A percentile compares a stretch with the other conserved stretches of the same genome.
Evolutionary conservation across 139 green algal species (phyloP).

Genomic region (Deuterostichococcus epilithicus): DNA sequence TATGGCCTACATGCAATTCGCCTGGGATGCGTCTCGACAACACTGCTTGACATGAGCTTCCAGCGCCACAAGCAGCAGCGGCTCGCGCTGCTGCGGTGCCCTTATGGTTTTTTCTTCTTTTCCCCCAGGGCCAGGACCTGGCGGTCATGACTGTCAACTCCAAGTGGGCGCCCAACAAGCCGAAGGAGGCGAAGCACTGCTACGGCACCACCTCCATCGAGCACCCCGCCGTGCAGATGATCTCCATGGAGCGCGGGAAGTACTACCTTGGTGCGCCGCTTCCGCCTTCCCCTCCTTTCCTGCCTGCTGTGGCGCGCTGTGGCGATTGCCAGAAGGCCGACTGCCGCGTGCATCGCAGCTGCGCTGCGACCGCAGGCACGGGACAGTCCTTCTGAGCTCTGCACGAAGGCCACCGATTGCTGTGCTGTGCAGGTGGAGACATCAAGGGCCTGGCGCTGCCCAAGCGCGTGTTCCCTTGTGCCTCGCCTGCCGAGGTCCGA

Average conservation of each 20-base stretch:
- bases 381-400: background rate
- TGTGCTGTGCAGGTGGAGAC: constrained; percentile 33
- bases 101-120: too few species aligned
- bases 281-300: background rate
- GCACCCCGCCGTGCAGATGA: constrained; percentile 91
- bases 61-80: too few species aligned
- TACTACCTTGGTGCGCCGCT: constrained; percentile 38
- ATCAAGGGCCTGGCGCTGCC: constrained; percentile 77
- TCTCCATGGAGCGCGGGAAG: constrained; percentile 82
- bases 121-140: constrained; percentile 62
- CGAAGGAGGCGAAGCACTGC: constrained; percentile 65
- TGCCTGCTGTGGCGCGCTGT: background rate
- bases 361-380: background rate
- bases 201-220: constrained; percentile 88
- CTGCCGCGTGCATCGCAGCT: background rate
- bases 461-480: constrained; percentile 79
- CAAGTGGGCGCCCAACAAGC: constrained; percentile 82
- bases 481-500: constrained; percentile 63
- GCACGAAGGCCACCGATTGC: background rate
- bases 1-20: too few species aligned
- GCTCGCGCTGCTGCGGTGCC: too few species aligned
- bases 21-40: too few species aligned
- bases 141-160: constrained; percentile 74
- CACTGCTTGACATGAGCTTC: too few species aligned
- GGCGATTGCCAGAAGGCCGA: background rate